Percentiles rank a stretch among this genome's conserved stretches.
Conservation (phyloP, 495 filamentous ascomycete species). For the Astrothelium macrocarpum region DNA sequence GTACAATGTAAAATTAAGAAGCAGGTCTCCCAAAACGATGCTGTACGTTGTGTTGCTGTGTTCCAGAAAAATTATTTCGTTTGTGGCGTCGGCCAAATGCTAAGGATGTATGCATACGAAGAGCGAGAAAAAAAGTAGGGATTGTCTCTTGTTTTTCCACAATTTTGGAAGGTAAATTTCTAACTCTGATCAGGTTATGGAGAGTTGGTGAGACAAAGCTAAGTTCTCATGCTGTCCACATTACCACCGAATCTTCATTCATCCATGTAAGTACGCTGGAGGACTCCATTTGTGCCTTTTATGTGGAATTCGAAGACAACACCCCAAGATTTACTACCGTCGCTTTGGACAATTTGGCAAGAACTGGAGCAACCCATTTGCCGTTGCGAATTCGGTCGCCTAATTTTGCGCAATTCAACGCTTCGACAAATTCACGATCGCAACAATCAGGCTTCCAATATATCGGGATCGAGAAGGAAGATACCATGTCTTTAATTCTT, state of each 20-base stretch:
- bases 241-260: conserved; percentile 20
- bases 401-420: conserved; percentile 7
- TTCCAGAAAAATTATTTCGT: not conserved
- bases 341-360: not conserved
- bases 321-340: not conserved
- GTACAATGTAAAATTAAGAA: not conserved
- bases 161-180: conserved; percentile 10
- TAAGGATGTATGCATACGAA: conserved; percentile 13
- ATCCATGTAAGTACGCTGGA: conserved; percentile 28
- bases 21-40: not conserved
- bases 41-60: not conserved
- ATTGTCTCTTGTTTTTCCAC: conserved; percentile 11
- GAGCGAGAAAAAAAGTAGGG: conserved; percentile 15
- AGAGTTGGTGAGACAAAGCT: conserved; percentile 13
- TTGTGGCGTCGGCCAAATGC: not conserved
- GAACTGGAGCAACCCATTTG: not conserved
- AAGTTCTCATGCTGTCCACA: conserved; percentile 22
- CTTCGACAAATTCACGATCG: not conserved
- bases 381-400: conserved; percentile 1
- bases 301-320: conserved; percentile 25
- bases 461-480: not conserved
- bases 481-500: not conserved
- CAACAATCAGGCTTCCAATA: not conserved
- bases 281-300: conserved; percentile 28
- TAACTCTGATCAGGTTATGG: conserved; percentile 14